These are phyloP conservation scores for Cornus kousa DNA, from an alignment of 148 eudicot species.

Conservation along the genomic window DNA sequence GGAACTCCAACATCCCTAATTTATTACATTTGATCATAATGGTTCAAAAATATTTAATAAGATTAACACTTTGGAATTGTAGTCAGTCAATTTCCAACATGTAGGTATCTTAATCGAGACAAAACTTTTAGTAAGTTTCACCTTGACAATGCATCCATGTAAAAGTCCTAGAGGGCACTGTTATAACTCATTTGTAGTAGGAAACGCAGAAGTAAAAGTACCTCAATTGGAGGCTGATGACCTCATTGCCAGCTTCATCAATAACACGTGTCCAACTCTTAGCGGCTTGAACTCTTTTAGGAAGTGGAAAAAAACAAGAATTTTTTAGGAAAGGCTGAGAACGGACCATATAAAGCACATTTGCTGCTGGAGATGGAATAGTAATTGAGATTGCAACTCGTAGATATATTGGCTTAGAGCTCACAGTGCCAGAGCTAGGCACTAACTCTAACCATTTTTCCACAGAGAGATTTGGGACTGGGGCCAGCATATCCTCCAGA, in stretches of 20 bases:
- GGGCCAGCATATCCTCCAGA: slow-evolving; percentile 46
- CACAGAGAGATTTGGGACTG: slow-evolving; percentile 51
- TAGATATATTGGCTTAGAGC: slow-evolving; percentile 52
- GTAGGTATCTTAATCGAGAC: background rate
- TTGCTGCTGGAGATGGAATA: slow-evolving; percentile 57
- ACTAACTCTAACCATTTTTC: slow-evolving; percentile 78
- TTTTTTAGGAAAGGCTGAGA: slow-evolving; percentile 42
- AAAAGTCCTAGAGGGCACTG: background rate
- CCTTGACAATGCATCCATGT: background rate
- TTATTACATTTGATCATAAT: background rate
- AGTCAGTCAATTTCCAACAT: background rate
- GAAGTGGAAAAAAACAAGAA: slow-evolving; percentile 58
- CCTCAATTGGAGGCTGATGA: slow-evolving; percentile 83
- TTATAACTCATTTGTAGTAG: background rate
- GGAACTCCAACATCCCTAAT: background rate
- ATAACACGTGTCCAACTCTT: slow-evolving; percentile 53
- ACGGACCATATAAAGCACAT: slow-evolving; percentile 50
- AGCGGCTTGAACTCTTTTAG: slow-evolving; percentile 38
- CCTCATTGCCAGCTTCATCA: slow-evolving; percentile 67
- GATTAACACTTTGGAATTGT: background rate
- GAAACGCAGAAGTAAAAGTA: slow-evolving; percentile 19
- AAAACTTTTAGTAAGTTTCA: slow-evolving; percentile 1
- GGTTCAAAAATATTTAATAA: background rate
- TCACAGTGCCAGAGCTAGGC: slow-evolving; percentile 33
- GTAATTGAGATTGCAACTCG: slow-evolving; percentile 74